These are phyloP conservation scores for Solanum clarkiae DNA, from an alignment of 257 asterid genomes.

Conservation along the genomic window DNA sequence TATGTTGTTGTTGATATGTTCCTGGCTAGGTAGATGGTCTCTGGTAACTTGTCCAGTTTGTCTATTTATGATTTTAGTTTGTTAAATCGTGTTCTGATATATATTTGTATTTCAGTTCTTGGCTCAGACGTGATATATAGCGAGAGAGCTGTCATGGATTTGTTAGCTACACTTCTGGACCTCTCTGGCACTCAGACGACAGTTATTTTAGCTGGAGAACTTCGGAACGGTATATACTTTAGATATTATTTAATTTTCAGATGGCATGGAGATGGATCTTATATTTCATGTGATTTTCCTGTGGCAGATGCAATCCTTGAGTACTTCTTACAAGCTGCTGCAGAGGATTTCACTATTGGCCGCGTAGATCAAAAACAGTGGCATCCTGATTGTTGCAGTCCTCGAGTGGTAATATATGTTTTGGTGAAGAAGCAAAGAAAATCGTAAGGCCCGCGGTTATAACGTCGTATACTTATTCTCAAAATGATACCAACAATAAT, in stretches of 20 bases:
- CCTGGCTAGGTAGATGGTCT: neutral
- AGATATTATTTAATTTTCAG: neutral
- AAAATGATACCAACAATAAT: neutral
- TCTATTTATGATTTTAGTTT: neutral
- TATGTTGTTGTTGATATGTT: neutral
- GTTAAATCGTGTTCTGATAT: neutral
- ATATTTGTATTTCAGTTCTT: conserved; percentile 31
- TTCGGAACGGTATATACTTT: conserved; percentile 60
- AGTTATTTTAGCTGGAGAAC: conserved; percentile 79
- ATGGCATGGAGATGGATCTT: neutral
- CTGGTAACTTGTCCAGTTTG: neutral
- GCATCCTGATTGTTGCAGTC: conserved; percentile 81
- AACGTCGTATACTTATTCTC: neutral
- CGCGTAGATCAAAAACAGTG: conserved; percentile 61
- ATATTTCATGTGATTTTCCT: neutral
- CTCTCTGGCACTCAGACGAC: conserved; percentile 74
- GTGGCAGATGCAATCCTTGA: conserved; percentile 80
- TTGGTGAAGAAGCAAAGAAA: conserved; percentile 42
- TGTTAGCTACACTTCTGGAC: conserved; percentile 53
- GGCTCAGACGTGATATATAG: conserved; percentile 90
- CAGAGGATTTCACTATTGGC: conserved; percentile 54
- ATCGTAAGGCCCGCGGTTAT: neutral
- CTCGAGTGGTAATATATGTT: conserved; percentile 63
- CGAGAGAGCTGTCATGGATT: conserved; percentile 74
- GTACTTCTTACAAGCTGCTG: conserved; percentile 69